Percentiles rank a stretch among this genome's conserved stretches.
Conservation (phyloP, 306 rosid species). For the Cucurbita moschata region DNA sequence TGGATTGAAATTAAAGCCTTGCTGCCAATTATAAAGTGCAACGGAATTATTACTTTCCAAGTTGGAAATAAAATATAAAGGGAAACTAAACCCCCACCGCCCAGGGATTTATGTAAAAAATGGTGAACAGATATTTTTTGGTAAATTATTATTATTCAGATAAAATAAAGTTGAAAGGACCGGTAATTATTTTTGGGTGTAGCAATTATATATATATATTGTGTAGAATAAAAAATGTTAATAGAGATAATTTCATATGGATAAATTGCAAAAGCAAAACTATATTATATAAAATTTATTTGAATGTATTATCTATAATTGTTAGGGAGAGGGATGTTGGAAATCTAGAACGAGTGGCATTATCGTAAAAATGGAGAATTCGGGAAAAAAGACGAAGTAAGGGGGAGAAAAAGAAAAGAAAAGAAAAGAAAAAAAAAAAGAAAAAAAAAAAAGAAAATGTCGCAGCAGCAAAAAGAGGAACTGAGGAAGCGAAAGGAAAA, state of each 20-base stretch:
- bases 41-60: neutral
- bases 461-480: neutral
- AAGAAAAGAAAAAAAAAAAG: neutral
- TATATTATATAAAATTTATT: no score
- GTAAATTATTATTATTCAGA: no score
- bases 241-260: no score
- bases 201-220: no score
- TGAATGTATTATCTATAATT: no score
- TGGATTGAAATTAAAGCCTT: neutral
- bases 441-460: neutral
- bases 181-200: no score
- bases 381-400: slow-evolving; percentile 1
- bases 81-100: no score
- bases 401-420: neutral
- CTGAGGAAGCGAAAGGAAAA: slow-evolving; percentile 3
- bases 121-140: no score
- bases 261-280: neutral
- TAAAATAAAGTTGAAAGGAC: no score
- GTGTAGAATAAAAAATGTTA: no score
- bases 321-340: neutral
- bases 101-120: neutral
- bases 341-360: slow-evolving; percentile 11
- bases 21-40: neutral
- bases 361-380: slow-evolving; percentile 9
- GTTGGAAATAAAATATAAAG: no score